phyloP scores from a whole-genome alignment of 2,329 filamentous ascomycete species.

The Moelleriella libera region DNA sequence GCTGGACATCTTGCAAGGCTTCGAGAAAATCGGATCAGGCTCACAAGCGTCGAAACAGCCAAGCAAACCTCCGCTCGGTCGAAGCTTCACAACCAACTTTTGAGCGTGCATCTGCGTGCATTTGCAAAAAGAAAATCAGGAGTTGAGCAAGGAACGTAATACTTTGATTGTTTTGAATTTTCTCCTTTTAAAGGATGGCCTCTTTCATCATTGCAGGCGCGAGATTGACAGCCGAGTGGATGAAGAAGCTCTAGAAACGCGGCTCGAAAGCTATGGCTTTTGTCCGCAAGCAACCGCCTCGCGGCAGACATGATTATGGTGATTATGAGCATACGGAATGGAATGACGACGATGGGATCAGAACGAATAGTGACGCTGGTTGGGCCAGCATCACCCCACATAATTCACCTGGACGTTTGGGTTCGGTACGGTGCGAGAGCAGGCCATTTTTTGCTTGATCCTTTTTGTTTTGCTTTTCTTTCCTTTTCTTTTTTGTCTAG shows the following conservation, averaged over 20 bases:
- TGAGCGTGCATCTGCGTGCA: slow-evolving; percentile 4
- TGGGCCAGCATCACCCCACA: too few species aligned
- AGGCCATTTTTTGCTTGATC: too few species aligned
- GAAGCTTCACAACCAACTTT: slow-evolving; percentile 18
- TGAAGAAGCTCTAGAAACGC: neutral
- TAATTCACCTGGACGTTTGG: too few species aligned
- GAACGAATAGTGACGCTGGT: neutral
- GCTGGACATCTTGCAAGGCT: slow-evolving; percentile 62
- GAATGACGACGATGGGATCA: neutral
- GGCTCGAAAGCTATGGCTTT: neutral
- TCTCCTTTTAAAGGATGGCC: too few species aligned
- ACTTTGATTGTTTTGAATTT: too few species aligned
- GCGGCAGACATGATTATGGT: neutral
- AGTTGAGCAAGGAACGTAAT: too few species aligned
- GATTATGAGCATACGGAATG: neutral
- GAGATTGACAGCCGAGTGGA: neutral
- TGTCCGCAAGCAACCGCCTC: neutral
- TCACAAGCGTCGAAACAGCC: slow-evolving; percentile 14
- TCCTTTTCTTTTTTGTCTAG: too few species aligned
- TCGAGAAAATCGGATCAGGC: slow-evolving; percentile 54
- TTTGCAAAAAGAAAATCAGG: neutral
- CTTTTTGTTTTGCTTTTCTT: too few species aligned
- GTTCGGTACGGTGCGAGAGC: too few species aligned
- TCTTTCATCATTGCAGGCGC: too few species aligned
- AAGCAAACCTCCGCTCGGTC: slow-evolving; percentile 14